These are phyloP conservation scores for Sporothrix luriei DNA, from an alignment of 2,329 filamentous ascomycete species.

Conservation along the genomic window DNA sequence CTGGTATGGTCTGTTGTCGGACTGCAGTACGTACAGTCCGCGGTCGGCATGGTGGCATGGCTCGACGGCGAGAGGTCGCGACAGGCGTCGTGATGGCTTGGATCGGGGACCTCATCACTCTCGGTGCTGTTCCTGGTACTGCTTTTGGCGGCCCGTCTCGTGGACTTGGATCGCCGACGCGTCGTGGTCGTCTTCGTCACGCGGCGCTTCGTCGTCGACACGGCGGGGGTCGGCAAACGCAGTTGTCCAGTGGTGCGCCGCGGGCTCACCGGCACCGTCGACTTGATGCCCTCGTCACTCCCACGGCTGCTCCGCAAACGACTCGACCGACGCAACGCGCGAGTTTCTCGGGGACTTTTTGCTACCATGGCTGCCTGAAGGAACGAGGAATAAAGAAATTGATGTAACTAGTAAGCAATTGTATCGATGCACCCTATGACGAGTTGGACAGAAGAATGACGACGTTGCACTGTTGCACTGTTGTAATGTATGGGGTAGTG, in stretches of 20 bases:
- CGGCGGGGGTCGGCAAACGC: neutral
- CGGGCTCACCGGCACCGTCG: neutral
- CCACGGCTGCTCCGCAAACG: neutral
- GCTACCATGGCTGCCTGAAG: neutral
- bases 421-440: neutral
- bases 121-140: neutral
- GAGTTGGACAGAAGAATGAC: neutral
- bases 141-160: neutral
- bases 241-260: conserved; percentile 18
- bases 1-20: neutral
- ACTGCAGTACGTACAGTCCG: neutral
- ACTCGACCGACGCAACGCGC: neutral
- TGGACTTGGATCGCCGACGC: neutral
- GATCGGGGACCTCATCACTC: neutral
- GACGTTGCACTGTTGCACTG: too few relatives aligned
- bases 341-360: neutral
- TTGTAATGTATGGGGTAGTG: neutral
- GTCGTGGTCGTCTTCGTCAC: neutral
- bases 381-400: neutral
- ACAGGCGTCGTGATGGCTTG: neutral
- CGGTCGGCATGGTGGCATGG: too few relatives aligned
- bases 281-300: neutral
- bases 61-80: neutral
- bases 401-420: neutral
- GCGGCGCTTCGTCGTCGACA: neutral